Evolutionary conservation across 208 protist genomes (phyloP).

Genomic region (Lotmaria passim): DNA sequence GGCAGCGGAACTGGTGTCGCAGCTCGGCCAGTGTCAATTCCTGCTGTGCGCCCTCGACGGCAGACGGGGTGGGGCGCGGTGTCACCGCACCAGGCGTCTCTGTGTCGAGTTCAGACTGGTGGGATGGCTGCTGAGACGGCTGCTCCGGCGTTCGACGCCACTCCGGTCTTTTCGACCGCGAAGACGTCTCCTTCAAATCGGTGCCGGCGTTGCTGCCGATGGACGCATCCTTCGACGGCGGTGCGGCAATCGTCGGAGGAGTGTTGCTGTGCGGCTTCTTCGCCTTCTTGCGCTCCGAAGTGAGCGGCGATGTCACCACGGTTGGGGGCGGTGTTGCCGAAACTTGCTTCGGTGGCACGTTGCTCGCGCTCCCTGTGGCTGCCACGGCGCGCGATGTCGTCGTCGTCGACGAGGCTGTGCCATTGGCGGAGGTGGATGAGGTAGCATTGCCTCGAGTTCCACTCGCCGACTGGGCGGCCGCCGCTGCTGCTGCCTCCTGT

Average conservation of each 20-base stretch:
- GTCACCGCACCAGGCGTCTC: neutral
- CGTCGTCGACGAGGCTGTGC: too few species aligned
- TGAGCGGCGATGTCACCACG: neutral
- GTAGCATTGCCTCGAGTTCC: neutral
- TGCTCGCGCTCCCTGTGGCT: constrained; percentile 6
- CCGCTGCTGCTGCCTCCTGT: neutral
- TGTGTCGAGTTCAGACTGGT: neutral
- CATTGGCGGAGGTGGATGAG: neutral
- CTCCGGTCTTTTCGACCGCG: neutral
- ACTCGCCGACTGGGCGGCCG: neutral
- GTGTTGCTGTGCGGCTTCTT: constrained; percentile 14
- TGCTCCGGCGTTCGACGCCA: neutral
- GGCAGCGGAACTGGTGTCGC: constrained; percentile 64
- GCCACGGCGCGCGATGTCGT: too few species aligned
- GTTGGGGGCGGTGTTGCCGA: too few species aligned
- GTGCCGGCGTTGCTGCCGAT: neutral
- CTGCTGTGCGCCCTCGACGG: constrained; percentile 28
- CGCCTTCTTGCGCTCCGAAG: neutral
- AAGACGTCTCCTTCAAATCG: neutral
- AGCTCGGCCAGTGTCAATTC: constrained; percentile 73
- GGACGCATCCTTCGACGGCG: constrained; percentile 9
- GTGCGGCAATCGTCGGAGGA: neutral
- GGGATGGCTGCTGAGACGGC: neutral
- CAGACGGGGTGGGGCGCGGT: neutral
- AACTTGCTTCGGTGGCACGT: constrained; percentile 1